phyloP scores from a whole-genome alignment of 805 yeast genomes.

The Grigorovia jiainica region DNA sequence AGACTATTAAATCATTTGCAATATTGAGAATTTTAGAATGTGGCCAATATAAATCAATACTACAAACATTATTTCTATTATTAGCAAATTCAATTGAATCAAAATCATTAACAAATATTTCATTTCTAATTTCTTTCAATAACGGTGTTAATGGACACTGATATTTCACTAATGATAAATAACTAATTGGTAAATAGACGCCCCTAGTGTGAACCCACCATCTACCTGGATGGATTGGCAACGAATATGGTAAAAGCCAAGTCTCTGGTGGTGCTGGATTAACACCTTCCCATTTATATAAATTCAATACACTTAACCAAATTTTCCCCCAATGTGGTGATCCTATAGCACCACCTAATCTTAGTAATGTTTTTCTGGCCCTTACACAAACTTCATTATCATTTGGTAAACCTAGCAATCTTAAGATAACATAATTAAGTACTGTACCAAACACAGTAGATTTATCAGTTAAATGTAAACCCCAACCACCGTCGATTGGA shows the following conservation, averaged over 20 bases:
- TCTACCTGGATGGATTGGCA: conserved; percentile 86
- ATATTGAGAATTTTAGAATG: conserved; percentile 61
- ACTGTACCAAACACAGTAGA: conserved; percentile 93
- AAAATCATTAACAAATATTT: conserved; percentile 63
- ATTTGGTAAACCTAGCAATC: conserved; percentile 66
- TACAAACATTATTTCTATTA: conserved; percentile 79
- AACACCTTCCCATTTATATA: conserved; percentile 93
- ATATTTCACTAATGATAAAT: conserved; percentile 49
- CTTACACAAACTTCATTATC: conserved; percentile 69
- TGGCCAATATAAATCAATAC: conserved; percentile 89
- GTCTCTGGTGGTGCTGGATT: conserved; percentile 97
- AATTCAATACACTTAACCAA: conserved; percentile 71
- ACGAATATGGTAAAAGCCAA: conserved; percentile 73
- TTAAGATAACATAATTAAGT: conserved; percentile 70
- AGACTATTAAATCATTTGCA: conserved; percentile 48
- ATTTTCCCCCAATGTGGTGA: conserved; percentile 97
- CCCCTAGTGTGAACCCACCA: conserved; percentile 99
- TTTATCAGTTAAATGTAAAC: conserved; percentile 84
- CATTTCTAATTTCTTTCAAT: conserved; percentile 56
- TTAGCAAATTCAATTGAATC: conserved; percentile 56
- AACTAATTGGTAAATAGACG: conserved; percentile 80
- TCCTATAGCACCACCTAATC: conserved; percentile 82
- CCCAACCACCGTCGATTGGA: conserved; percentile 99
- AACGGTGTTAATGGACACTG: conserved; percentile 56
- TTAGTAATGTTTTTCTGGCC: conserved; percentile 61